phyloP scores from a whole-genome alignment of 768 basidiomycete genomes.

The Tephrocybe rancida region DNA sequence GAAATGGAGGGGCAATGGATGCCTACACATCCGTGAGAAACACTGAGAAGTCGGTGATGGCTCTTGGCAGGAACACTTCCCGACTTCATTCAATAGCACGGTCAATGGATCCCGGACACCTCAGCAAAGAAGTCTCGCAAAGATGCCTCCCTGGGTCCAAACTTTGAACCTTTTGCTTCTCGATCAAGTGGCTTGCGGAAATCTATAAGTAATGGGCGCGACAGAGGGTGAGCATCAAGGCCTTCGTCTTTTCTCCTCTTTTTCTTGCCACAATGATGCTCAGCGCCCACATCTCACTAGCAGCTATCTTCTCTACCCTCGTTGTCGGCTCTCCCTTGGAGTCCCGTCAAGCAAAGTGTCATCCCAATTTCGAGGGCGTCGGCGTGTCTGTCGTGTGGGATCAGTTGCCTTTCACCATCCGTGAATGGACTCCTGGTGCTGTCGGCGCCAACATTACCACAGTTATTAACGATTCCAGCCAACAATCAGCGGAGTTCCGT shows the following conservation, averaged over 20 bases:
- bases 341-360: constrained; percentile 6
- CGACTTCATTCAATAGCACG: background rate
- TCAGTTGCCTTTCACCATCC: constrained; percentile 3
- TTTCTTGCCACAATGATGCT: background rate
- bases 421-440: constrained; percentile 11
- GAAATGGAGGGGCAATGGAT: background rate
- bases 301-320: background rate
- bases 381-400: constrained; percentile 13
- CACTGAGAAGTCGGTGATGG: no score
- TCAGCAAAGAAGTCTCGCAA: no score
- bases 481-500: constrained; percentile 5
- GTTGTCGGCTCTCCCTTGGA: constrained; percentile 11
- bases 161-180: no score
- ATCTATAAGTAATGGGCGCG: no score
- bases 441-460: constrained; percentile 13
- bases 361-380: constrained; percentile 14
- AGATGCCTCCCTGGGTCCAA: no score
- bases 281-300: background rate
- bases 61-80: background rate
- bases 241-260: background rate
- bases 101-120: background rate
- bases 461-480: background rate
- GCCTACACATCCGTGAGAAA: background rate
- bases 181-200: no score
- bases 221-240: no score